Conservation (phyloP, 2,329 filamentous ascomycete species). For the Pseudocercospora eumusae region DNA sequence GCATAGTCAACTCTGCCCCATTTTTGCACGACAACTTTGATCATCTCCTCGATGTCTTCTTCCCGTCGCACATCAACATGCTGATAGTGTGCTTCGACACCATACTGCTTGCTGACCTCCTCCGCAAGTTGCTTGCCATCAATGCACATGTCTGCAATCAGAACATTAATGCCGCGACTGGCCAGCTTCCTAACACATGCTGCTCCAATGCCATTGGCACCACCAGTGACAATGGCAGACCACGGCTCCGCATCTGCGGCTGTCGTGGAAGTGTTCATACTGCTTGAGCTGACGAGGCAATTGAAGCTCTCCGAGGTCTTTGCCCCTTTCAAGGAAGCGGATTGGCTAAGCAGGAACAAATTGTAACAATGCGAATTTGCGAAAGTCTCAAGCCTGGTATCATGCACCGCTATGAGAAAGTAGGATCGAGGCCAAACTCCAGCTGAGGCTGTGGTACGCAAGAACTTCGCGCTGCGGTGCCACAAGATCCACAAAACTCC, state of each 20-base stretch:
- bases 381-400: neutral
- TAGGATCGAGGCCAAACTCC: neutral
- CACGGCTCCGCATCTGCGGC: neutral
- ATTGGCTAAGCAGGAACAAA: neutral
- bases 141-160: slow-evolving; percentile 62
- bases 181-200: slow-evolving; percentile 60
- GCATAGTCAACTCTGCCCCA: slow-evolving; percentile 15
- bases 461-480: neutral
- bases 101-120: slow-evolving; percentile 21
- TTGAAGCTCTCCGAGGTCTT: neutral
- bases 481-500: neutral
- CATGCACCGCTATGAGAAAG: neutral
- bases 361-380: neutral
- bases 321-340: neutral
- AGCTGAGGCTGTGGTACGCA: neutral
- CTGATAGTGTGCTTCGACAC: slow-evolving; percentile 2
- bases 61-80: slow-evolving; percentile 6
- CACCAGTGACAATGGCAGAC: slow-evolving; percentile 64
- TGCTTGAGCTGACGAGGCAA: neutral
- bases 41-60: slow-evolving; percentile 13
- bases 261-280: neutral
- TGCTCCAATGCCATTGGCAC: slow-evolving; percentile 63
- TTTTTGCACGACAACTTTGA: neutral
- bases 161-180: slow-evolving; percentile 59
- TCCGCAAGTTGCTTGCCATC: slow-evolving; percentile 46